Evolutionary conservation across 306 rosid species (phyloP), one percentile per base, ranked within the genome.

Genomic region (Lotus japonicus): DNA sequence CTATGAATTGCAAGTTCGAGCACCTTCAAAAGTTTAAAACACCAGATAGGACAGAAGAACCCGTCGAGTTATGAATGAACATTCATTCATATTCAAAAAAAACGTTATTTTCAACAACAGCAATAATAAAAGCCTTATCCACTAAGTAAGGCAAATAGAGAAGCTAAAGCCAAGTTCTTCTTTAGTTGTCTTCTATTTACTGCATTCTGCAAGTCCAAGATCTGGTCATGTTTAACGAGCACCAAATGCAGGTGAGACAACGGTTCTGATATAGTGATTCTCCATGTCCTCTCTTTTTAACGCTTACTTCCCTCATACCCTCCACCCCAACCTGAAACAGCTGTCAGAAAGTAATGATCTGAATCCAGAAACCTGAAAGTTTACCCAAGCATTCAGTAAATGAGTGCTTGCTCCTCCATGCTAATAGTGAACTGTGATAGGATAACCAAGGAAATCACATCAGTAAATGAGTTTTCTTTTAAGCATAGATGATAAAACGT

Each of bases 121-220:
- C n/a, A n/a, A n/a, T n/a, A n/a, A n/a, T n/a, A n/a, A n/a, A n/a
- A n/a, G n/a, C n/a, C n/a, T n/a, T n/a, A n/a, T n/a, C 28, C 15
- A 45, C 56, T 26, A 16, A 38, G 14, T 7, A 73, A 54, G 39
- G 46, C 73, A 64, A 64, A 39, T n/a, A 31, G 52, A 43, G 68
- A 63, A 73, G 46, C 52, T 69, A 21, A 56, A 72, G 56, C 56
- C 43, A 74, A 39, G n/a, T 54, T 43, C 77, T 41, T 33, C 44
- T 18, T 60, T 71, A 53, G 55, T 36, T 60, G 54, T 50, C 31
- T 78, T 60, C 66, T 53, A 21, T 55, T 61, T 63, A 9, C 58
- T 46, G 16, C 38, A 19, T 13, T 68, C 59, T 52, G 4, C 17
- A 61, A 41, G 67, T 38, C 42, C 42, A 33, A 21, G 21, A 56